These are phyloP conservation scores for Fomitiporia mediterranea DNA, from an alignment of 1,284 basidiomycete species.

Conservation along the genomic window DNA sequence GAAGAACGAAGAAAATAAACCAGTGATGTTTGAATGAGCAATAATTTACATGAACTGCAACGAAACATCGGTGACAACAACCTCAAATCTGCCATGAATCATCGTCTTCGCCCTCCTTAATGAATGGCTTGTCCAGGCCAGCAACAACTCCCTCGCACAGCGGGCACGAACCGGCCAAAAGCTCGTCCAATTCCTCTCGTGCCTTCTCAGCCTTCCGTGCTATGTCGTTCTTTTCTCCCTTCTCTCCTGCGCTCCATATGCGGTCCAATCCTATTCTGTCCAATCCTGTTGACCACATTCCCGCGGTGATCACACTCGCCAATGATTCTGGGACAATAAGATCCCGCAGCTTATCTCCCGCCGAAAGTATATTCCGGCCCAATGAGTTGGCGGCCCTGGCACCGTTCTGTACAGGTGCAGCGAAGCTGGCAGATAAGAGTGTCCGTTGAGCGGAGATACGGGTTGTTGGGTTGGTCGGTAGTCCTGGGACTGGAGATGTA, in stretches of 20 bases:
- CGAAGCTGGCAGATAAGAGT: slow-evolving; percentile 70
- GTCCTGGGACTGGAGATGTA: slow-evolving; percentile 28
- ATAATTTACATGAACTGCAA: slow-evolving; percentile 5
- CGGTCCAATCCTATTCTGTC: slow-evolving; percentile 37
- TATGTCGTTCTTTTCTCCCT: slow-evolving; percentile 42
- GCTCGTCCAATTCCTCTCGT: slow-evolving; percentile 78
- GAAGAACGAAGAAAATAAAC: slow-evolving; percentile 73
- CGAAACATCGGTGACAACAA: slow-evolving; percentile 8
- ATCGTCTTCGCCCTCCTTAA: slow-evolving; percentile 76
- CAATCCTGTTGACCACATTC: slow-evolving; percentile 58
- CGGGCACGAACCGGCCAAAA: slow-evolving; percentile 84
- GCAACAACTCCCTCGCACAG: slow-evolving; percentile 86
- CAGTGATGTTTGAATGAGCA: slow-evolving; percentile 38
- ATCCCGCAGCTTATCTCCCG: slow-evolving; percentile 84
- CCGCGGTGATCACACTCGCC: slow-evolving; percentile 63
- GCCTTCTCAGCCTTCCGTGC: slow-evolving; percentile 64
- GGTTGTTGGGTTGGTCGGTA: slow-evolving; percentile 39
- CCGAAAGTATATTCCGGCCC: slow-evolving; percentile 80
- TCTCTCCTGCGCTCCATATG: slow-evolving; percentile 34
- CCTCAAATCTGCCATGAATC: slow-evolving; percentile 73
- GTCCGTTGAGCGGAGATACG: slow-evolving; percentile 44
- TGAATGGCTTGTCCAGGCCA: slow-evolving; percentile 83
- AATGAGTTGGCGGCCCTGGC: slow-evolving; percentile 54
- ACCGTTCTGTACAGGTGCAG: slow-evolving; percentile 50
- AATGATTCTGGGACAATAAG: slow-evolving; percentile 90